These are phyloP conservation scores for Epichloe hybrida DNA, from an alignment of 2,329 filamentous ascomycete species.

Conservation along the genomic window DNA sequence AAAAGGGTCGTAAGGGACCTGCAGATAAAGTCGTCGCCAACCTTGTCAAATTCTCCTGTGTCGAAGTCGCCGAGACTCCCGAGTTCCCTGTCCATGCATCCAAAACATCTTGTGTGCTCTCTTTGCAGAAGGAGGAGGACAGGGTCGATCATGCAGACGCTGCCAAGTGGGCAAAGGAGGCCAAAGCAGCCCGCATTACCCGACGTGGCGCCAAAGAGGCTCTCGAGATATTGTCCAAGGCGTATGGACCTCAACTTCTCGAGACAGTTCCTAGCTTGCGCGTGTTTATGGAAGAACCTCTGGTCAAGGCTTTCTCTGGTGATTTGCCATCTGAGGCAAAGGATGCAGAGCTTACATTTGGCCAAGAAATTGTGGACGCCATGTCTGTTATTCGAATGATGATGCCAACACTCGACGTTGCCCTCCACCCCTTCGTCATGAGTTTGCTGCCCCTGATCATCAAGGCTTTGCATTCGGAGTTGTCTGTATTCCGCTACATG, in stretches of 20 bases:
- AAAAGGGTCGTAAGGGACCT: conserved; percentile 64
- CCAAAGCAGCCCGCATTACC: conserved; percentile 77
- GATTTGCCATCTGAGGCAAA: conserved; percentile 60
- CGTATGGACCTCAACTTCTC: conserved; percentile 66
- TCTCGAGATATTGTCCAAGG: conserved; percentile 70
- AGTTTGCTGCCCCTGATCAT: conserved; percentile 74
- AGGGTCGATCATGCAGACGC: conserved; percentile 84
- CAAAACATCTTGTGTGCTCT: conserved; percentile 71
- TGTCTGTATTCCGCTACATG: conserved; percentile 91
- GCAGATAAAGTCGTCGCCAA: conserved; percentile 95
- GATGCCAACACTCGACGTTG: conserved; percentile 71
- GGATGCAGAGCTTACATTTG: conserved; percentile 60
- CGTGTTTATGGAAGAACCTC: conserved; percentile 66
- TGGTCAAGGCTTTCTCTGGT: conserved; percentile 59
- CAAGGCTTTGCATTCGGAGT: conserved; percentile 71
- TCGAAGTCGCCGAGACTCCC: conserved; percentile 93
- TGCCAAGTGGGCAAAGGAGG: conserved; percentile 78
- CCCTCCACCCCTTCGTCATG: conserved; percentile 68
- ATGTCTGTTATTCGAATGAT: conserved; percentile 86
- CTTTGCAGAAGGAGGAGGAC: conserved; percentile 94
- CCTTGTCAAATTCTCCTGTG: conserved; percentile 91
- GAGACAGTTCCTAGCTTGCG: conserved; percentile 73
- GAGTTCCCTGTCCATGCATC: conserved; percentile 77
- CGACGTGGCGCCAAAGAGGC: conserved; percentile 89
- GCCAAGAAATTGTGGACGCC: conserved; percentile 87